A percentile compares a stretch with the other conserved stretches of the same genome.
phyloP scores from a whole-genome alignment of 1,284 basidiomycete genomes.

The Tremellales sp. region DNA sequence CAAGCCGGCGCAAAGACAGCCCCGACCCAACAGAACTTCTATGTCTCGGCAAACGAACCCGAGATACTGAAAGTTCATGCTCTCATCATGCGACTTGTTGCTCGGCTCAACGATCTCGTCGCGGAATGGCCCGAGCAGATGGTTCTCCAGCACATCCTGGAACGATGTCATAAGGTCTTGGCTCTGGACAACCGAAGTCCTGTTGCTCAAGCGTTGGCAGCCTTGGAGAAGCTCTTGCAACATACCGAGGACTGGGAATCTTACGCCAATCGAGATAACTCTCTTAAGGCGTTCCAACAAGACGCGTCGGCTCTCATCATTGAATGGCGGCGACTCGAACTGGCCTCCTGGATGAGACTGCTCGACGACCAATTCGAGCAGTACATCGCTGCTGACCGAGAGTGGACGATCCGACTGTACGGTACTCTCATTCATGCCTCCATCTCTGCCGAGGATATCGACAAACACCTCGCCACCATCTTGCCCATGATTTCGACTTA shows the following conservation, averaged over 20 bases:
- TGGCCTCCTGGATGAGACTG: constrained; percentile 80
- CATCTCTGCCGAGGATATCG: constrained; percentile 51
- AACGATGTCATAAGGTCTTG: constrained; percentile 69
- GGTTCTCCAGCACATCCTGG: constrained; percentile 80
- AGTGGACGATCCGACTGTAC: constrained; percentile 93
- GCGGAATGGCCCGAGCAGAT: constrained; percentile 95
- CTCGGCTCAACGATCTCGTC: constrained; percentile 60
- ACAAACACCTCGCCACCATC: constrained; percentile 57
- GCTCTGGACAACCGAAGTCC: constrained; percentile 65
- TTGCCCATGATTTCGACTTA: constrained; percentile 80
- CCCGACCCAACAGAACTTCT: constrained; percentile 64
- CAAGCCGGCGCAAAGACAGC: constrained; percentile 46
- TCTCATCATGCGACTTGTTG: constrained; percentile 56
- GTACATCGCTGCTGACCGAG: constrained; percentile 63
- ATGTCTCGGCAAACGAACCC: constrained; percentile 65
- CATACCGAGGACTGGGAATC: constrained; percentile 97
- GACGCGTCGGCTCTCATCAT: constrained; percentile 72
- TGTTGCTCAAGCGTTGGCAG: constrained; percentile 76
- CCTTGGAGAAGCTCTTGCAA: constrained; percentile 77
- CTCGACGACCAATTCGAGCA: constrained; percentile 65
- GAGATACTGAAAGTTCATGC: constrained; percentile 63
- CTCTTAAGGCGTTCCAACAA: constrained; percentile 65
- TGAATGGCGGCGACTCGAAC: constrained; percentile 84
- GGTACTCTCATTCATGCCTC: constrained; percentile 70
- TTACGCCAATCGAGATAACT: constrained; percentile 83